Base-by-base conservation (phyloP, 805 yeast genomes). In the Huiozyma naganishii region DNA sequence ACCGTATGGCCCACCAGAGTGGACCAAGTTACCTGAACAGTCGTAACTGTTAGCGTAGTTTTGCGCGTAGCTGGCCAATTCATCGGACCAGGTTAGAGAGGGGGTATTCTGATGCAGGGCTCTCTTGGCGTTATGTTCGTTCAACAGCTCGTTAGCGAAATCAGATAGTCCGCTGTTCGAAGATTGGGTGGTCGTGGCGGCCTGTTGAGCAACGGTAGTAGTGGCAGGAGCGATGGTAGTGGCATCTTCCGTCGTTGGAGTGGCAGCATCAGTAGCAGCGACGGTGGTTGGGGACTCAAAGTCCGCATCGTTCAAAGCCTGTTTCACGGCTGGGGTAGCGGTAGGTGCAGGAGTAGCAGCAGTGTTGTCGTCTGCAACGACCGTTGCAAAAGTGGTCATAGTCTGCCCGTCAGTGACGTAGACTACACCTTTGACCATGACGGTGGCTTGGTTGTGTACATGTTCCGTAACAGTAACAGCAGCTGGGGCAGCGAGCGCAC, bases 1-100 rank as follows among this genome's bases (percentile, higher is more conserved):
- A 65, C 92, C 92, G 60, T 79, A 80, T 43, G 48, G 42, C 12
- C 52, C 53, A 36, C 72, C 68, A 23, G 87, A 79, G 64, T 83
- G 90, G 17, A 71, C 61, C 52, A 82, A 66, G 44, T 67, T 62
- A 49, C 83, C 85, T 7, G 80, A 73, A 57, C 77, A 70, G 37
- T 70, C 71, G 54, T 72, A 72, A 8, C 52, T 59, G 57, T 61
- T 66, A 40, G 77, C 76, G 52, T 76, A 78, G 41, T 61, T 54
- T 53, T 59, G 67, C 43, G 83, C 82, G 55, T 70, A 77, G 6
- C 57, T 54, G 43, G 67, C 71, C 41, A 72, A 58, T 1, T 57
- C 57, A 17, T 67, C 55, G 43, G 67, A 69, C 83, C 83, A 79
- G 6, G 66, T 52, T 50, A 79, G 62, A 7, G 63, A 57, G 6